These are phyloP conservation scores for Galeopsis tetrahit DNA, from an alignment of 257 asterid species.

Conservation along the genomic window DNA sequence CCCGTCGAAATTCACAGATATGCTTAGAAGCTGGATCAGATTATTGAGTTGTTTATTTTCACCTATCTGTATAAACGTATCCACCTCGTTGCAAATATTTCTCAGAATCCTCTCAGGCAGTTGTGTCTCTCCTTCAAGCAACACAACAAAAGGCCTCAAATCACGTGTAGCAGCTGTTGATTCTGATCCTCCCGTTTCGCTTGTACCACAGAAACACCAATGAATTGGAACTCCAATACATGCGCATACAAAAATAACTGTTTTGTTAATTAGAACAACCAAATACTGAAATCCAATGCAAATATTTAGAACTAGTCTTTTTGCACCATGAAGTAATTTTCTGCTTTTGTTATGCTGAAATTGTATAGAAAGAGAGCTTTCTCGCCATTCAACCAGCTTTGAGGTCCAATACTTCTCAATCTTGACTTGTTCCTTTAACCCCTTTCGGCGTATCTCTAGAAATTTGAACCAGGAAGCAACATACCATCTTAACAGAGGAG, in stretches of 20 bases:
- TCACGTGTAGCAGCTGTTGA: no score
- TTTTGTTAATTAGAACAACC: neutral
- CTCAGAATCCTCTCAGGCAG: neutral
- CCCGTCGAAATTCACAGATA: neutral
- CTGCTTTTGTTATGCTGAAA: neutral
- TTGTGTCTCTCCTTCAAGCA: no score
- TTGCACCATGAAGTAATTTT: neutral
- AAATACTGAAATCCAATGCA: slow-evolving; percentile 4
- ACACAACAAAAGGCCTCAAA: no score
- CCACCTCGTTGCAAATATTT: neutral
- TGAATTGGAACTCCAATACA: no score
- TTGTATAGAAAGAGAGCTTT: neutral
- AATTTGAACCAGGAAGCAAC: neutral
- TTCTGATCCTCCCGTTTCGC: no score
- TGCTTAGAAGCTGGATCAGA: neutral
- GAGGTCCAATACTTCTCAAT: slow-evolving; percentile 12
- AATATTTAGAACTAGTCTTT: neutral
- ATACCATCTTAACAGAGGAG: slow-evolving; percentile 5
- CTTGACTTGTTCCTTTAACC: neutral
- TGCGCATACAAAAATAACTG: neutral
- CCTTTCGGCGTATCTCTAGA: neutral
- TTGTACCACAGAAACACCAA: no score
- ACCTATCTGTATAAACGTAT: neutral
- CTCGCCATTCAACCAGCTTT: slow-evolving; percentile 13
- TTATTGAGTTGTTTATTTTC: neutral